Conservation (phyloP, 345 rosid genomes). For the Corchorus capsularis region DNA sequence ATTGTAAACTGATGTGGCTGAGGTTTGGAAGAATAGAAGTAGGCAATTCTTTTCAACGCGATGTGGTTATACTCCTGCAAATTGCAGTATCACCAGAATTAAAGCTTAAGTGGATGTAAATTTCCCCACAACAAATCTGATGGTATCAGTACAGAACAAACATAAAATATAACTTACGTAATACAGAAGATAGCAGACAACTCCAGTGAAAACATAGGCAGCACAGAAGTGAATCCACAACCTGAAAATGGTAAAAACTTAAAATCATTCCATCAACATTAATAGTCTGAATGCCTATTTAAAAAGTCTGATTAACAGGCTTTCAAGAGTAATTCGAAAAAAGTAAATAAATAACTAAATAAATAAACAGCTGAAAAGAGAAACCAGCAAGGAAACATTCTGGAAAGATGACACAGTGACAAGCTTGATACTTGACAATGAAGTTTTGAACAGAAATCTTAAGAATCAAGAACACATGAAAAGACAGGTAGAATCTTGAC, state of each 20-base stretch:
- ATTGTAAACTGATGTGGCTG: conserved; percentile 76
- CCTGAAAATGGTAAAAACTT: conserved; percentile 50
- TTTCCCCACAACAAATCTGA: conserved; percentile 12
- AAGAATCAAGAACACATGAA: not conserved
- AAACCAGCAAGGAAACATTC: conserved; percentile 7
- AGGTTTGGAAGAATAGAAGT: conserved; percentile 73
- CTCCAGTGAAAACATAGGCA: conserved; percentile 75
- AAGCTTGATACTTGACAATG: not conserved
- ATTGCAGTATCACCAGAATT: conserved; percentile 14
- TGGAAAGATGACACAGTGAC: not conserved
- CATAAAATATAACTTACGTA: conserved; percentile 51
- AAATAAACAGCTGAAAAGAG: conserved; percentile 1
- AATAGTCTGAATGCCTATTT: conserved; percentile 11
- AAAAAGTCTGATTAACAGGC: not conserved
- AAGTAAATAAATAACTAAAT: no score
- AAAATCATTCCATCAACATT: conserved; percentile 22
- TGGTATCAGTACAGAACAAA: conserved; percentile 16
- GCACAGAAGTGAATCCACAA: conserved; percentile 94
- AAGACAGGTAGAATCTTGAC: not conserved
- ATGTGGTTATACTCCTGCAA: conserved; percentile 74
- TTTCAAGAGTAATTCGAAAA: not conserved
- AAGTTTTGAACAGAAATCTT: conserved; percentile 7
- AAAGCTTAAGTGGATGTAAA: conserved; percentile 17
- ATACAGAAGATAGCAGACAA: conserved; percentile 89
- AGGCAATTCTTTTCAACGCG: conserved; percentile 59